Base-by-base conservation (phyloP, 2,329 filamentous ascomycete genomes). In the Beauveria scarabaeidicola region DNA sequence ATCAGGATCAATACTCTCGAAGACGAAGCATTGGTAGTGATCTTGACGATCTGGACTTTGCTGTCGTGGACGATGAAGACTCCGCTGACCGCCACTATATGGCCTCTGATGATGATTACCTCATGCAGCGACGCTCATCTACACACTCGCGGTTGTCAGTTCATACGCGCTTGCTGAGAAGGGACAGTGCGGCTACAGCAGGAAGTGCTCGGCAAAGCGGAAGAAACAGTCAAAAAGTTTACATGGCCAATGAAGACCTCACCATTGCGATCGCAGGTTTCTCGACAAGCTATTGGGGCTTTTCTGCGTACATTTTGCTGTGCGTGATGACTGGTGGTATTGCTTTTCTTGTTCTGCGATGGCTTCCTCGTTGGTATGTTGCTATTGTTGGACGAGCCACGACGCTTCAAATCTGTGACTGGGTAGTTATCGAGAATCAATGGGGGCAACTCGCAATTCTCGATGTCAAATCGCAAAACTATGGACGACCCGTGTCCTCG, bases 391-490 rank as follows among this genome's bases (percentile, higher is more conserved):
- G 94, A 29, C 81, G 77, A 57, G 76, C 85, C 5, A 83, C 83
- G 17, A 78, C 89, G 2, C 77, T 99, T 32, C 80, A 81, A 58
- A 83, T 89, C 58, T 94, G 90, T 68, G 81, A 89, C 61, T 99
- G 95, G 94, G 87, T 96, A 47, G 92, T 96, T 29, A 83, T 97
- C 64, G 94, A 97, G 81, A 97, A 99, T 68, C 91, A 97, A 80
- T 97, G 94, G 93, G 89, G 89, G 53, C 93, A 97, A 72, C 89
- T 97, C 72, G 80, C 82, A 13, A 83, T 94, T n/a, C 83, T 96
- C 67, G 69, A 85, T 53, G 80, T 97, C 13, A 78, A 80, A 41
- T 73, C 72, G 17, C 76, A 75, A 59, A 69, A 72, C 21, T 85
- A 82, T 70, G 83, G 78, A 52, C 82, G 78, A 61, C 77, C 78